Evolutionary conservation across 805 yeast genomes (phyloP).

Genomic region (Lachancea cidri): DNA sequence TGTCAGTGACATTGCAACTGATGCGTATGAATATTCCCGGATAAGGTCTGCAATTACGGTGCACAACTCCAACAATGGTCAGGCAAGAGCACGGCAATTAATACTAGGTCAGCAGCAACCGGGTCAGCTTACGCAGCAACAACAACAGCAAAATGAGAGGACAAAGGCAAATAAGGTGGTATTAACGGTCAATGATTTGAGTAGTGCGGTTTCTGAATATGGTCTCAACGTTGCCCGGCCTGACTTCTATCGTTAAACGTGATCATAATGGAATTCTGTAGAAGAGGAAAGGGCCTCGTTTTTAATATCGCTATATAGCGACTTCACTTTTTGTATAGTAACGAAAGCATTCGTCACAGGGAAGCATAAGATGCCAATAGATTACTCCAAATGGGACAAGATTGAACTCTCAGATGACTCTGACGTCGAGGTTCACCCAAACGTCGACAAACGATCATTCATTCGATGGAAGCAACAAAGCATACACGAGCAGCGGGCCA

Average conservation of each 20-base stretch:
- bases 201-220: slow-evolving; percentile 89
- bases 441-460: slow-evolving; percentile 89
- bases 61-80: slow-evolving; percentile 81
- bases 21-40: slow-evolving; percentile 92
- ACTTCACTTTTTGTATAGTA: slow-evolving; percentile 4
- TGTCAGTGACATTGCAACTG: slow-evolving; percentile 88
- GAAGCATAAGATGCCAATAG: slow-evolving; percentile 59
- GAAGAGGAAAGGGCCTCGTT: background rate
- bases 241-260: slow-evolving; percentile 73
- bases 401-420: slow-evolving; percentile 95
- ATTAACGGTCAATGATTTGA: slow-evolving; percentile 86
- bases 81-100: slow-evolving; percentile 74
- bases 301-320: background rate
- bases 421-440: slow-evolving; percentile 96
- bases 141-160: slow-evolving; percentile 41
- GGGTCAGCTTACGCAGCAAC: slow-evolving; percentile 36
- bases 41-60: slow-evolving; percentile 86
- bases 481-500: slow-evolving; percentile 86
- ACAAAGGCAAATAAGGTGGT: slow-evolving; percentile 63
- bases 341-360: background rate
- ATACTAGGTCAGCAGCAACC: slow-evolving; percentile 57
- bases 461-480: slow-evolving; percentile 96
- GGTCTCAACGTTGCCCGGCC: slow-evolving; percentile 88
- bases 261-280: background rate
- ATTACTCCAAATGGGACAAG: slow-evolving; percentile 97